Base-by-base conservation (phyloP, 306 rosid species). In the Hippophae tibetana region DNA sequence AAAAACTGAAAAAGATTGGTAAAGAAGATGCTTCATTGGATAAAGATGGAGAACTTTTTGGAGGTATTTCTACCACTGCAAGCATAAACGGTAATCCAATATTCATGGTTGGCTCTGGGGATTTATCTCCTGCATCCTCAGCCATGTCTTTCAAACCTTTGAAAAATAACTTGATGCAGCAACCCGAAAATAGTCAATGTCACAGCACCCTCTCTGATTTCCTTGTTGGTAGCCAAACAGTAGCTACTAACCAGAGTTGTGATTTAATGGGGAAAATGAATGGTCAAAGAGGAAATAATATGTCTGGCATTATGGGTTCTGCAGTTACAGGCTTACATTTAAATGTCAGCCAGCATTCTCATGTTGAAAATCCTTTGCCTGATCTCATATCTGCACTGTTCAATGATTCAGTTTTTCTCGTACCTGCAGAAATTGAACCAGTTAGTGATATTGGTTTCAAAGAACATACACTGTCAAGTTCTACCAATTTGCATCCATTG, bases 341-440 rank as follows among this genome's bases (percentile, higher is more conserved):
- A 58, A 71, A 66, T 52, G 47, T 14, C 54, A 69, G 50, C 65
- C 77, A 70, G 62, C 75, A 50, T 31, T 70, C 72, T 54, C 8
- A 13, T 13, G 71, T 40, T 42, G 65, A 58, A 63, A 56, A 40
- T 76, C 59, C 74, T 58, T 45, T 47, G 43, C 56, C 72, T 13
- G 75, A 74, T 78, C 65, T 71, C 10, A 60, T 69, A 42, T 70
- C 77, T 13, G 70, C 76, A 44, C 68, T 62, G 55, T 52, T 82
- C 55, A 47, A 57, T 67, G 69, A 67, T 57, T 56, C 76, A 12
- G 65, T 57, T 64, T 58, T 70, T 48, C 76, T 5, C 47, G 70
- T 73, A 67, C 43, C 74, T 67, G 53, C 72, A 57, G 72, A 48
- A 48, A 52, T 63, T 40, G 81, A 73, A 53, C 74, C 70, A 68